Base-by-base conservation (phyloP, 495 filamentous ascomycete genomes). In the Neurospora sp. region DNA sequence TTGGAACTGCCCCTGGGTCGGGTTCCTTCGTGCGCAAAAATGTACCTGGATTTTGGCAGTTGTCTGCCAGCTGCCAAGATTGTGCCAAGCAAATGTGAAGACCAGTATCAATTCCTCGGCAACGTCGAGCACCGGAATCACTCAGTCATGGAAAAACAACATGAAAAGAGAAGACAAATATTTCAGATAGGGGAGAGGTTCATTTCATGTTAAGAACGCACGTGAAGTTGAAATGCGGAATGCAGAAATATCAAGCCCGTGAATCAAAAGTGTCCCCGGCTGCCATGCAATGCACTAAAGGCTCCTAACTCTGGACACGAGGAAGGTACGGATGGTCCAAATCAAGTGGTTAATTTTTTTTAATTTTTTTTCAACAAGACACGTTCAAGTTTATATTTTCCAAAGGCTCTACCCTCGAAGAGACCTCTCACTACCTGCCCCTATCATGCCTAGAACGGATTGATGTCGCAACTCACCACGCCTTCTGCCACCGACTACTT, bases 161-260 rank as follows among this genome's bases (percentile, higher is more conserved):
- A 0, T 31, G 10, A 31, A 16, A 10, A 16, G 20, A 11, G 2
- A 59, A 8, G 0, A 27, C 1, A 0, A 2, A 12, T 1, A 11
- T 16, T 6, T 22, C 8, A 16, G 2, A n/a, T n/a, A n/a, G n/a
- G n/a, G n/a, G n/a, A n/a, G n/a, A n/a, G n/a, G n/a, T n/a, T n/a
- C n/a, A n/a, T n/a, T n/a, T n/a, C n/a, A n/a, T n/a, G n/a, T n/a
- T n/a, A n/a, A n/a, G n/a, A n/a, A n/a, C n/a, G n/a, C n/a, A n/a
- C n/a, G n/a, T n/a, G 27, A 2, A 18, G 53, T 61, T 9, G 6
- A 35, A 61, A 2, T 18, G 53, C 12, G 6, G 14, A 65, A 37
- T 16, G 11, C 18, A 9, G 53, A 18, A 65, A 35, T 16, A 0
- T 37, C 1, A 4, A 65, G 27, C 0, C 53, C 11, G 14, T 35